These are phyloP conservation scores for Ceratocystis variospora DNA, from an alignment of 2,329 filamentous ascomycete genomes.

Conservation along the genomic window DNA sequence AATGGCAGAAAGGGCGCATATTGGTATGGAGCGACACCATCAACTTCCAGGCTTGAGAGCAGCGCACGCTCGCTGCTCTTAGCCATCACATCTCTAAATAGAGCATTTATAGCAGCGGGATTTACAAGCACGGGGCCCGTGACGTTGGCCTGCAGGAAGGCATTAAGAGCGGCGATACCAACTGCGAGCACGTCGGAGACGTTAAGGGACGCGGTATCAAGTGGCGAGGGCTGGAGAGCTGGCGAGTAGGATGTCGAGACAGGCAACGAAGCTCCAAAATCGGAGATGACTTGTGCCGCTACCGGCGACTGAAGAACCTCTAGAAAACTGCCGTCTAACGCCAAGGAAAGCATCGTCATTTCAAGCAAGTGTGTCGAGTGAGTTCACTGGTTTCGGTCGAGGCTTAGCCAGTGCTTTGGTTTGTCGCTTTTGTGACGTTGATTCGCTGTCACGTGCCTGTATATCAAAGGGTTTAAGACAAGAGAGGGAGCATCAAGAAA, in stretches of 20 bases:
- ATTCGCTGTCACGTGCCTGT: background rate
- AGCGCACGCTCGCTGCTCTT: constrained; percentile 43
- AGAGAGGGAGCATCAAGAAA: background rate
- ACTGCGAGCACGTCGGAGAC: constrained; percentile 31
- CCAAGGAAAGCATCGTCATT: constrained; percentile 3
- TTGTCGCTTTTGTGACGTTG: background rate
- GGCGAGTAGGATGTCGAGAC: background rate
- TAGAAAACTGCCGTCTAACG: constrained; percentile 3
- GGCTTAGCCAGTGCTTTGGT: background rate
- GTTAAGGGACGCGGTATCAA: background rate
- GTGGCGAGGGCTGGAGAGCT: background rate
- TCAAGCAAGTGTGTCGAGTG: background rate
- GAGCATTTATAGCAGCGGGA: constrained; percentile 24
- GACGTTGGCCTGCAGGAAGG: constrained; percentile 75
- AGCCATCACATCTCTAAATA: constrained; percentile 27
- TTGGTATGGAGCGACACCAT: constrained; percentile 76
- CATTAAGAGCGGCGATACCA: constrained; percentile 56
- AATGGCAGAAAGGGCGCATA: constrained; percentile 74
- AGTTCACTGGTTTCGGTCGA: background rate
- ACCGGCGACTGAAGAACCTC: constrained; percentile 2
- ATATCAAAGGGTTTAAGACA: background rate
- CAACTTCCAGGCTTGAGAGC: constrained; percentile 49
- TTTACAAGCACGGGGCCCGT: constrained; percentile 64
- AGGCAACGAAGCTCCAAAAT: background rate
- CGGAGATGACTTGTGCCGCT: background rate